These are phyloP conservation scores for Populus ilicifolia DNA, from an alignment of 345 rosid species.

Conservation along the genomic window DNA sequence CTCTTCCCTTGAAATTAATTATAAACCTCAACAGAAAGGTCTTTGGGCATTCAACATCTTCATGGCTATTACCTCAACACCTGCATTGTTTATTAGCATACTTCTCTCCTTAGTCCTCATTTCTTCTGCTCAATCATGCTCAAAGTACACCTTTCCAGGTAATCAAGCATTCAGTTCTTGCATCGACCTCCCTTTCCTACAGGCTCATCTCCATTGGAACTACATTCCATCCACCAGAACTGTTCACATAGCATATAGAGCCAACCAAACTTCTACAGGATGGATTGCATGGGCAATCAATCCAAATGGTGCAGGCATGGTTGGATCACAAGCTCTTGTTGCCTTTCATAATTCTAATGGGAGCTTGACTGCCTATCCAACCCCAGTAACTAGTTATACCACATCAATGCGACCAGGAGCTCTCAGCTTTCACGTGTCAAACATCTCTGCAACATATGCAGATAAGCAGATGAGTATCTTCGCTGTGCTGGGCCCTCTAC, in stretches of 20 bases:
- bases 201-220: slow-evolving; percentile 31
- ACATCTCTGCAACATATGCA: slow-evolving; percentile 18
- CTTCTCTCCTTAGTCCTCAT: slow-evolving; percentile 2
- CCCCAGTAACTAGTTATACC: slow-evolving; percentile 12
- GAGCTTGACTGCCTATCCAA: slow-evolving; percentile 12
- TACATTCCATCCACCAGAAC: slow-evolving; percentile 9
- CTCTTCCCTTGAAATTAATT: background rate
- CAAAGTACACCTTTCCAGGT: slow-evolving; percentile 13
- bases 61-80: slow-evolving; percentile 2
- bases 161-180: slow-evolving; percentile 11
- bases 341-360: slow-evolving; percentile 16
- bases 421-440: slow-evolving; percentile 23
- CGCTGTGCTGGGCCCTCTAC: slow-evolving; percentile 15
- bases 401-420: slow-evolving; percentile 13
- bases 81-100: background rate
- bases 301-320: slow-evolving; percentile 18
- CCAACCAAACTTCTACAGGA: slow-evolving; percentile 4
- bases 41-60: background rate
- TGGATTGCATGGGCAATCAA: slow-evolving; percentile 34
- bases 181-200: slow-evolving; percentile 19
- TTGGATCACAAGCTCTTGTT: slow-evolving; percentile 30
- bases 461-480: slow-evolving; percentile 22
- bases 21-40: background rate
- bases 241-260: slow-evolving; percentile 19
- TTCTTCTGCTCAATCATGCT: slow-evolving; percentile 21